Evolutionary conservation across 1,139 yeast genomes (phyloP), one percentile per base, ranked within the genome.

Genomic region (Kazachstania sp.): DNA sequence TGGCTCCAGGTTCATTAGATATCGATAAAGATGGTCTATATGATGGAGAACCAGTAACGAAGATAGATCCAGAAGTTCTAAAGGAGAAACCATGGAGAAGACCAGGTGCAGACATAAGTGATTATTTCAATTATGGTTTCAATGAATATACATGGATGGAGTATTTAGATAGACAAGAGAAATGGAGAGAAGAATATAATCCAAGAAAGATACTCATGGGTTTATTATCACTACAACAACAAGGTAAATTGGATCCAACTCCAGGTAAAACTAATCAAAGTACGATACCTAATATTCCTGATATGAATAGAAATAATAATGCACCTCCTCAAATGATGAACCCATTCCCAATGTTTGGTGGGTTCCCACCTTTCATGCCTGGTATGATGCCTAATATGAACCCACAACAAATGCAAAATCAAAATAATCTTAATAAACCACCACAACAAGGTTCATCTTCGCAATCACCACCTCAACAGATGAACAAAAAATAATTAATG

Each of bases 21-120:
- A 73, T 92, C 12, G 80, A 87, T 56, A 79, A 80, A 20, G 84
- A 86, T 16, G 97, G 94, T 0, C 81, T 79, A 51, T 78, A 75
- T 54, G 85, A 90, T 48, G 97, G 95, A 4, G 77, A 79, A 55
- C 95, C 95, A 3, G 71, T 94, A 45, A 86, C 95, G 0, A 83
- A 84, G 56, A 73, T 90, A n/a, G 84, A 86, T 54, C 73, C 90
- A 18, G 95, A 86, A 53, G 83, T 81, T 44, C 70, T 90, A 42
- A 88, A 86, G 54, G 95, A 87, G 54, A 94, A 94, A 68, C 98
- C 98, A 2, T 92, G 99, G 99, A 77, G 98, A 61, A 83, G 86
- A 54, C 97, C 97, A 0, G 97, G 97, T 45, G 95, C 96, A 3
- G 97, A 92, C 66, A 71, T 86, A 39, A 79, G 95, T 2, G 98